Percentiles rank a stretch among this genome's conserved stretches.
phyloP scores from a whole-genome alignment of 1,284 basidiomycete genomes.

The Vanrija pseudolonga region DNA sequence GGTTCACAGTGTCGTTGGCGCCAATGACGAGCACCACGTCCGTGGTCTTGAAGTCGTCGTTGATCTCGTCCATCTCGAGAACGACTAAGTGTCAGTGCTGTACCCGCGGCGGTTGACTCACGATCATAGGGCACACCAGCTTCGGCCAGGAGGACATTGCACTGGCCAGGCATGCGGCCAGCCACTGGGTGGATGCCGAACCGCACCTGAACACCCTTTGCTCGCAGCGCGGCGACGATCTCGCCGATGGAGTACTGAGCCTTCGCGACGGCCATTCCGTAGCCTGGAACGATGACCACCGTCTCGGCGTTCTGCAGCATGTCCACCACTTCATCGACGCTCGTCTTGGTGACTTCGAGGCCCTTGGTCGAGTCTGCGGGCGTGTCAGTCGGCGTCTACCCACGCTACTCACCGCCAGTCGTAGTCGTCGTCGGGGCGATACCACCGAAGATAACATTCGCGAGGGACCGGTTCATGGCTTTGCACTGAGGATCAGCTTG shows the following conservation, averaged over 20 bases:
- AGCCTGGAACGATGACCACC: conserved; percentile 81
- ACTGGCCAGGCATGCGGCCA: conserved; percentile 55
- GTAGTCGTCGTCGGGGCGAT: conserved; percentile 59
- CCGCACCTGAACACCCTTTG: conserved; percentile 67
- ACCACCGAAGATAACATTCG: conserved; percentile 55
- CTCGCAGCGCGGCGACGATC: conserved; percentile 65
- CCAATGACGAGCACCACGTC: conserved; percentile 71
- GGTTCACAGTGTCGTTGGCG: conserved; percentile 86
- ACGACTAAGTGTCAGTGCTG: conserved; percentile 57
- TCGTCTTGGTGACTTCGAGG: conserved; percentile 64
- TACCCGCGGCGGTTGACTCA: conserved; percentile 49
- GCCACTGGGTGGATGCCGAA: conserved; percentile 48
- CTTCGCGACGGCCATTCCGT: conserved; percentile 82
- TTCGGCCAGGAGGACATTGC: conserved; percentile 79
- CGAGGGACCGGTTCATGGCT: conserved; percentile 64
- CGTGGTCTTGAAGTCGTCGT: conserved; percentile 78
- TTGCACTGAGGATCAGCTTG: conserved; percentile 59
- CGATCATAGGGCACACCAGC: conserved; percentile 84
- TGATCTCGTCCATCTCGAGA: conserved; percentile 86
- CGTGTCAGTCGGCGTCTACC: neutral
- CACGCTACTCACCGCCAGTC: conserved; percentile 20
- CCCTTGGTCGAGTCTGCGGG: conserved; percentile 67
- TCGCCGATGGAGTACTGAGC: conserved; percentile 82
- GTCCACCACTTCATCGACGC: conserved; percentile 71
- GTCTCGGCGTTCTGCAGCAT: conserved; percentile 69